Conservation (phyloP, 192 early-diverging fungal genomes). For the Haplosporangium gracile region DNA sequence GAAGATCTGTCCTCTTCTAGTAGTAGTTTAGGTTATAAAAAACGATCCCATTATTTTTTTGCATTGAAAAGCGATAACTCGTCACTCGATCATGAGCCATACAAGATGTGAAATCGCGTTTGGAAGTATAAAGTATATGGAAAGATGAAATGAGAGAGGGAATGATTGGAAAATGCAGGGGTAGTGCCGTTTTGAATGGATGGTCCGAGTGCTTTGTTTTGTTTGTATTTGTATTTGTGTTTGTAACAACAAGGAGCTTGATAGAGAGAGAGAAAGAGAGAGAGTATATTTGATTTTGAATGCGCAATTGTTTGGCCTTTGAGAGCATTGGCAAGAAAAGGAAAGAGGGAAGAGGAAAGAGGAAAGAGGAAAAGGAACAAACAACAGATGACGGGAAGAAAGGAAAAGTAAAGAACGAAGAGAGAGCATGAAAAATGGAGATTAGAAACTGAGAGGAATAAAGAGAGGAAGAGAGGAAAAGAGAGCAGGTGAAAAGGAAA, state of each 20-base stretch:
- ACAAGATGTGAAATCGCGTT: no score
- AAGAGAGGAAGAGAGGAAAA: no score
- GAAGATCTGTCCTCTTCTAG: no score
- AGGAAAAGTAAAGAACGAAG: no score
- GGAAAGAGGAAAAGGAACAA: background rate
- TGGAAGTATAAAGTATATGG: background rate
- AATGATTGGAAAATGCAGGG: background rate
- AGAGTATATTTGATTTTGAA: background rate
- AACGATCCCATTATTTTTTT: no score
- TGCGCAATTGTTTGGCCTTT: background rate
- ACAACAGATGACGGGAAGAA: background rate
- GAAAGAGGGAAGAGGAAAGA: background rate
- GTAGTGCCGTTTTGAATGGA: background rate
- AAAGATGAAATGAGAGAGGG: background rate
- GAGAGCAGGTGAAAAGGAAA: no score
- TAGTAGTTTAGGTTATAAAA: no score
- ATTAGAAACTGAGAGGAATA: no score
- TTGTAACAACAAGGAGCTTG: background rate
- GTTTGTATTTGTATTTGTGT: background rate
- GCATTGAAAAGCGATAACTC: no score
- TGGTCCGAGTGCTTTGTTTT: background rate
- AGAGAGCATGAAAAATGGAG: no score
- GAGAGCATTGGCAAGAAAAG: background rate
- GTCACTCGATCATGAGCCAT: no score
- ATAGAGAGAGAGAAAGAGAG: no score